phyloP scores from a whole-genome alignment of 1,284 basidiomycete species.

The Tetrapyrgos nigripes region DNA sequence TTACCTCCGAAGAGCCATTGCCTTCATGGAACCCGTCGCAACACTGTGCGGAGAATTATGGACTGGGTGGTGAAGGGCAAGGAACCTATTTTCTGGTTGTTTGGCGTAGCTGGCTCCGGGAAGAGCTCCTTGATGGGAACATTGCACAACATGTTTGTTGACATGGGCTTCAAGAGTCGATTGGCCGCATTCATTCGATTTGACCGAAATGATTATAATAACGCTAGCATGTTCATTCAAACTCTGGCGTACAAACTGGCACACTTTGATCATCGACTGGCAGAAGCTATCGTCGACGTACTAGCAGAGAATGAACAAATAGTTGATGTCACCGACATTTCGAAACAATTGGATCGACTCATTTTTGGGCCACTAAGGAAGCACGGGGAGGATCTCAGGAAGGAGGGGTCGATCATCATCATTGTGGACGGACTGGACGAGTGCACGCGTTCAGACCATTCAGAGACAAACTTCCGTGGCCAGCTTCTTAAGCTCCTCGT shows the following conservation, averaged over 20 bases:
- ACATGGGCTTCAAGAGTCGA: slow-evolving; percentile 1
- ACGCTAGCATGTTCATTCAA: slow-evolving; percentile 2
- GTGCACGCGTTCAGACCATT: background rate
- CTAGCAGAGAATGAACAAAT: background rate
- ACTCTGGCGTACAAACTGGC: slow-evolving; percentile 7
- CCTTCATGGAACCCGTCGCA: background rate
- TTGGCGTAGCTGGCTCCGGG: slow-evolving; percentile 7
- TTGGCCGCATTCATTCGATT: slow-evolving; percentile 14
- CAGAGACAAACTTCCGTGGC: background rate
- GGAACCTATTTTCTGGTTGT: slow-evolving; percentile 5
- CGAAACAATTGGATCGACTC: background rate
- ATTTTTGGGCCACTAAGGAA: slow-evolving; percentile 1
- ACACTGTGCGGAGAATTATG: background rate
- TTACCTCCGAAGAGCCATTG: too few species aligned
- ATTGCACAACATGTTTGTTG: background rate
- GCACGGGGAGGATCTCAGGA: background rate
- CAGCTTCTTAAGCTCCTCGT: background rate
- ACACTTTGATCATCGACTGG: background rate
- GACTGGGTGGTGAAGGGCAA: slow-evolving; percentile 5
- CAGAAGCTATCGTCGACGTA: background rate
- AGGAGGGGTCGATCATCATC: slow-evolving; percentile 1
- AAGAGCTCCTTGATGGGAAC: slow-evolving; percentile 14
- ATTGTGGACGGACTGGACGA: slow-evolving; percentile 10
- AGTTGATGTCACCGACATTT: background rate
- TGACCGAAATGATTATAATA: slow-evolving; percentile 2